phyloP scores from a whole-genome alignment of 1,284 basidiomycete species.

The Trichosporon sp. region DNA sequence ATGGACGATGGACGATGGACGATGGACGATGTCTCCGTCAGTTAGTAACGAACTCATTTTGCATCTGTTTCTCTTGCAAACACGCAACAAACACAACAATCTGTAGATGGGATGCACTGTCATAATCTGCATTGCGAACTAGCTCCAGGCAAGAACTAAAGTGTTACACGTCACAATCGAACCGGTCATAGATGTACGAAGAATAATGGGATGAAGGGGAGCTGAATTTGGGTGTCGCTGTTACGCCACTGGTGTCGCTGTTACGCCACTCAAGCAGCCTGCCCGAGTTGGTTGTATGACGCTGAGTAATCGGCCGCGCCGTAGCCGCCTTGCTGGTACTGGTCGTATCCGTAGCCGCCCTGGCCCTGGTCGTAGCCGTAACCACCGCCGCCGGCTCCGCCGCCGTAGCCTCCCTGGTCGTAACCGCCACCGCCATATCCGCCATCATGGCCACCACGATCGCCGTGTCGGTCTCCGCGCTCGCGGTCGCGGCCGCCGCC shows the following conservation, averaged over 20 bases:
- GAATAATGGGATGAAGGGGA: not conserved
- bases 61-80: not conserved
- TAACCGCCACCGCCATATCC: slow-evolving; percentile 25
- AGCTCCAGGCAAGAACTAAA: not conserved
- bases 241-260: no score
- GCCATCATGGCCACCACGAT: not conserved
- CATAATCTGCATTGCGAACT: not conserved
- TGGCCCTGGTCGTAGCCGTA: slow-evolving; percentile 16
- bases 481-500: slow-evolving; percentile 26
- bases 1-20: no score
- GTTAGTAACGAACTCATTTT: not conserved
- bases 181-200: not conserved
- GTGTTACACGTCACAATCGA: slow-evolving; percentile 1
- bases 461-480: slow-evolving; percentile 23
- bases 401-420: slow-evolving; percentile 17
- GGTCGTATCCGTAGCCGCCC: slow-evolving; percentile 15
- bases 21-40: no score
- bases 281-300: slow-evolving; percentile 7
- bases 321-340: slow-evolving; percentile 10
- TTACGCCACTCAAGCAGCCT: slow-evolving; percentile 8
- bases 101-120: not conserved
- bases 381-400: slow-evolving; percentile 13
- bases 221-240: no score
- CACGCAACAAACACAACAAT: not conserved
- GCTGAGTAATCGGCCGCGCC: slow-evolving; percentile 6